phyloP scores from a whole-genome alignment of 2,329 filamentous ascomycete genomes.

The Tolypocladium tropicale region DNA sequence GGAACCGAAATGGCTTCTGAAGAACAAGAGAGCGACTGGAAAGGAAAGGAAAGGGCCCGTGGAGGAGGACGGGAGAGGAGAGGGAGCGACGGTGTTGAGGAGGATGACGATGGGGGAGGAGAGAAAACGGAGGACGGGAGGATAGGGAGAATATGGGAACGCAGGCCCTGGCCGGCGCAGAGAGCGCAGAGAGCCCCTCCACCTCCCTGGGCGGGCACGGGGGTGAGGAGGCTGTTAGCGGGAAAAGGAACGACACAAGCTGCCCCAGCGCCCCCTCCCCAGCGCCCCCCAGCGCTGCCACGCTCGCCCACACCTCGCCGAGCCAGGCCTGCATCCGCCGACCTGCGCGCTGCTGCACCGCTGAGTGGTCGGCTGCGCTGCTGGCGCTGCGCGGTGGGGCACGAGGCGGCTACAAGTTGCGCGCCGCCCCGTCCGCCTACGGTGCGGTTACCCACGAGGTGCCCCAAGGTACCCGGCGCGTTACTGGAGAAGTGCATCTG shows the following conservation, averaged over 20 bases:
- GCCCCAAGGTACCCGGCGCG: neutral
- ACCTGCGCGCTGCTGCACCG: neutral
- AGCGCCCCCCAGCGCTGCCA: neutral
- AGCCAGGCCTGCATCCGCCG: neutral
- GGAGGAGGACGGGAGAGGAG: slow-evolving; percentile 22
- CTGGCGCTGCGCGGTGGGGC: neutral
- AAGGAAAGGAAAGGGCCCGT: slow-evolving; percentile 31
- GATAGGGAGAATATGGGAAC: slow-evolving; percentile 18
- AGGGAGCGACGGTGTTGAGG: slow-evolving; percentile 23
- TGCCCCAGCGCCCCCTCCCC: neutral
- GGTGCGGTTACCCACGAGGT: neutral
- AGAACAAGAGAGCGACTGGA: slow-evolving; percentile 41
- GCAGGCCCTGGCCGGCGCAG: neutral
- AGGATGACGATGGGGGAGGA: slow-evolving; percentile 21
- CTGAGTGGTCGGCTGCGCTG: neutral
- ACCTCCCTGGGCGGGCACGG: neutral
- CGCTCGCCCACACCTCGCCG: neutral
- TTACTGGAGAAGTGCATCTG: neutral
- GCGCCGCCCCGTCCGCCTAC: neutral
- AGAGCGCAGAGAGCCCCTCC: neutral
- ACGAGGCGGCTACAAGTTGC: neutral
- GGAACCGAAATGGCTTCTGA: slow-evolving; percentile 28
- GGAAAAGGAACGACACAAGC: neutral
- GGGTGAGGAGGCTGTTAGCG: neutral
- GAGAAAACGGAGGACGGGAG: slow-evolving; percentile 24